These are phyloP conservation scores for Rhizopus sp. DNA, from an alignment of 371 early-diverging fungal species.

Conservation along the genomic window DNA sequence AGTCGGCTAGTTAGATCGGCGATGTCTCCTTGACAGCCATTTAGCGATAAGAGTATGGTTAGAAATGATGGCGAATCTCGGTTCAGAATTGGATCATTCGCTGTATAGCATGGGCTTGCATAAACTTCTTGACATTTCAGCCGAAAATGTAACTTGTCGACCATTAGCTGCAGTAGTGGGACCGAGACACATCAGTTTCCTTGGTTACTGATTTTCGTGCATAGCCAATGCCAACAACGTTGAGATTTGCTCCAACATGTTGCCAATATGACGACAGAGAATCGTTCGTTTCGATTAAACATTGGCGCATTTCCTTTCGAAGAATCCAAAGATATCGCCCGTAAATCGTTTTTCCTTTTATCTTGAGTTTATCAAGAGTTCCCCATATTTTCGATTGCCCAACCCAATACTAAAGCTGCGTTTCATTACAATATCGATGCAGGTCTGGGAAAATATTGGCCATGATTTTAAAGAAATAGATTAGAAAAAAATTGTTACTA, in stretches of 20 bases:
- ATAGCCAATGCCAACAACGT: conserved; percentile 10
- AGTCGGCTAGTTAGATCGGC: conserved; percentile 12
- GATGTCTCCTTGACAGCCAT: conserved; percentile 16
- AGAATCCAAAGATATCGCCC: conserved; percentile 11
- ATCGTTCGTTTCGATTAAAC: conserved; percentile 8
- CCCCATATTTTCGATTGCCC: conserved; percentile 11
- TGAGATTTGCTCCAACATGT: conserved; percentile 3
- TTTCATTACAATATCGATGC: conserved; percentile 8
- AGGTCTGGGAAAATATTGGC: conserved; percentile 3
- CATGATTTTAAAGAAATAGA: conserved; percentile 6
- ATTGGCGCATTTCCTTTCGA: conserved; percentile 5
- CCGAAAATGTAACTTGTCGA: conserved; percentile 14
- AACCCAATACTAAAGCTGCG: conserved; percentile 10
- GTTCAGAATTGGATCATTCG: conserved; percentile 14
- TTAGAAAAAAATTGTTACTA: too few relatives aligned
- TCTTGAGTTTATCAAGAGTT: conserved; percentile 4
- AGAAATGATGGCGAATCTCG: conserved; percentile 10
- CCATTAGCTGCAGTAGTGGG: conserved; percentile 15
- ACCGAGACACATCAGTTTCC: conserved; percentile 12
- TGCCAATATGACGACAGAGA: conserved; percentile 11
- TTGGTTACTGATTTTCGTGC: conserved; percentile 13
- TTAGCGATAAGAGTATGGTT: conserved; percentile 9
- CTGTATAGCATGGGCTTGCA: conserved; percentile 14
- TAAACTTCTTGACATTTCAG: conserved; percentile 17
- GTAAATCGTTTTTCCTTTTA: conserved; percentile 8